These are phyloP conservation scores for Phytophthora lateralis DNA, from an alignment of 352 stramenopile species.

Conservation along the genomic window DNA sequence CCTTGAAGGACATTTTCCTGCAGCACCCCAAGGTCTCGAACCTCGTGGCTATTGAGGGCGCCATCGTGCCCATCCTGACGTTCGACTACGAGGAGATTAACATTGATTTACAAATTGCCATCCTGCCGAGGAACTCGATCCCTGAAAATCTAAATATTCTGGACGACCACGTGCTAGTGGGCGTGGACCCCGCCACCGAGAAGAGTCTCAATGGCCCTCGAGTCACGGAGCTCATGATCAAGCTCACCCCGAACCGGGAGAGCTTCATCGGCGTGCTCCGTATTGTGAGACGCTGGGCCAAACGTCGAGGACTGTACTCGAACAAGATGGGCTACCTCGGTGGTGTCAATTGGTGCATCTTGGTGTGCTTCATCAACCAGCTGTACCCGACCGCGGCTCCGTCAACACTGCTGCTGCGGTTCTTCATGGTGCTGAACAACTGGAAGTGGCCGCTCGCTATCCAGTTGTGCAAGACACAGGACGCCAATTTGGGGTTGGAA, in stretches of 20 bases:
- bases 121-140: conserved; percentile 92
- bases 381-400: conserved; percentile 87
- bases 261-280: conserved; percentile 90
- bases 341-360: conserved; percentile 99
- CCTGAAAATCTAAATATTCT: conserved; percentile 91
- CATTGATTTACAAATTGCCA: conserved; percentile 98
- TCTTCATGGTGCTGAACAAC: conserved; percentile 91
- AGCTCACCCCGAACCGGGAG: conserved; percentile 85
- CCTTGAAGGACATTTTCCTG: conserved; percentile 92
- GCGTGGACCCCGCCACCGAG: conserved; percentile 87
- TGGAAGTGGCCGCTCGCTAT: conserved; percentile 93
- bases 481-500: conserved; percentile 85
- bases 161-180: conserved; percentile 88
- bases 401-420: conserved; percentile 85
- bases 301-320: conserved; percentile 96
- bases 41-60: conserved; percentile 86
- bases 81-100: conserved; percentile 99
- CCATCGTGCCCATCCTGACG: conserved; percentile 97
- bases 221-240: conserved; percentile 93
- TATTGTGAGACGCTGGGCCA: conserved; percentile 89
- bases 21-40: conserved; percentile 92
- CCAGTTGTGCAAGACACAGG: conserved; percentile 87
- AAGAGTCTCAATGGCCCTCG: conserved; percentile 91
- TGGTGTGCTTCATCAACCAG: conserved; percentile 97
- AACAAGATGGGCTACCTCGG: conserved; percentile 99